phyloP scores from a whole-genome alignment of 176 grass and related monocot genomes.

The Puccinellia tenuiflora region DNA sequence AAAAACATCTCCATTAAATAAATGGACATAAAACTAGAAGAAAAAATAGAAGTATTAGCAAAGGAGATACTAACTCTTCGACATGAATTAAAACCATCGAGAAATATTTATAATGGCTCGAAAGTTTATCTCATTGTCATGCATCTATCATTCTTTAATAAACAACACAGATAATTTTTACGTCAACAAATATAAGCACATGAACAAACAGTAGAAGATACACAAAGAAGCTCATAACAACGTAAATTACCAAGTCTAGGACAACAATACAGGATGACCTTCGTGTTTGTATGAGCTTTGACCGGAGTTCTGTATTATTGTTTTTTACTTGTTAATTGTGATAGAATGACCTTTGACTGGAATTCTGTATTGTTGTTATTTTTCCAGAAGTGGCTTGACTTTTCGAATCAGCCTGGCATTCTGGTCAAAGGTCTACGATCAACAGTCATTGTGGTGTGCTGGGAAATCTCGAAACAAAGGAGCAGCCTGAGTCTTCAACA shows the following conservation, averaged over 20 bases:
- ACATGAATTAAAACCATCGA: background rate
- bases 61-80: background rate
- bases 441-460: no score
- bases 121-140: background rate
- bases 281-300: no score
- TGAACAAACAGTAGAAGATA: background rate
- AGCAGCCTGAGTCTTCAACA: no score
- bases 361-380: no score
- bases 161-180: background rate
- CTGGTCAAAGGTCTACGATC: no score
- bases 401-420: no score
- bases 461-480: no score
- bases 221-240: background rate
- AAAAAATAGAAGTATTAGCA: background rate
- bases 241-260: background rate
- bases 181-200: background rate
- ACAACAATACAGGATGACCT: background rate
- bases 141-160: background rate
- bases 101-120: background rate
- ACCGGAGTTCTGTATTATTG: no score
- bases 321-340: no score
- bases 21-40: background rate
- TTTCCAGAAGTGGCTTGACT: no score
- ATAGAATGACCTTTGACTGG: no score
- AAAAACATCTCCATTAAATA: background rate